Evolutionary conservation across 2,329 filamentous ascomycete species (phyloP).

Genomic region (Ascochyta clinopodiicola): DNA sequence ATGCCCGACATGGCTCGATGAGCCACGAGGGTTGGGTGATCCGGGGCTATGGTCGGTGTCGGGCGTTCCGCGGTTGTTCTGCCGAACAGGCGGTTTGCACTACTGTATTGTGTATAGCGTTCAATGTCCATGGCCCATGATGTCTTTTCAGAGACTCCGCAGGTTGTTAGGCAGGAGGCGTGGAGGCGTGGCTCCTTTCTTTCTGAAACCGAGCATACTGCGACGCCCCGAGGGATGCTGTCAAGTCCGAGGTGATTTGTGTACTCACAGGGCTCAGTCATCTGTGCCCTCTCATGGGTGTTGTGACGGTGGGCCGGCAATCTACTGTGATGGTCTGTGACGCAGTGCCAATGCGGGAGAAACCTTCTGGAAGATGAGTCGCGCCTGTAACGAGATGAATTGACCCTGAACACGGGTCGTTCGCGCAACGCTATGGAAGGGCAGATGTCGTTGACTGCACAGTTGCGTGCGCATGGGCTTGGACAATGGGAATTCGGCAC

Average conservation of each 20-base stretch:
- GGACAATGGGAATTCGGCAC: slow-evolving; percentile 2
- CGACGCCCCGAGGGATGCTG: slow-evolving; percentile 1
- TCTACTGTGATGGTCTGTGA: slow-evolving; percentile 39
- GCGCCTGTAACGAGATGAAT: slow-evolving; percentile 21
- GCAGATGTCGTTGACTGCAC: not conserved
- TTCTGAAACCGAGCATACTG: slow-evolving; percentile 4
- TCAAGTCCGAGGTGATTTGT: slow-evolving; percentile 13
- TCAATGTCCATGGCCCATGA: not conserved
- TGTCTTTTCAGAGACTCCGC: not conserved
- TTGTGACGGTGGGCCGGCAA: slow-evolving; percentile 36
- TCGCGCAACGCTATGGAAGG: slow-evolving; percentile 17
- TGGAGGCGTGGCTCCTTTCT: slow-evolving; percentile 2
- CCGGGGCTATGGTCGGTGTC: slow-evolving; percentile 5
- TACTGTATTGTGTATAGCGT: not conserved
- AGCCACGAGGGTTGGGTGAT: slow-evolving; percentile 9
- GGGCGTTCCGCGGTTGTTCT: slow-evolving; percentile 5
- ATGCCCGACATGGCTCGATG: slow-evolving; percentile 22
- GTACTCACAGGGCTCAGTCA: slow-evolving; percentile 6
- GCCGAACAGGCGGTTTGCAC: not conserved
- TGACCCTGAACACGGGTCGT: slow-evolving; percentile 20
- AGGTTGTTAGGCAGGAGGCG: not conserved
- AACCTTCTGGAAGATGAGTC: slow-evolving; percentile 42
- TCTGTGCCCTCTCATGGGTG: slow-evolving; percentile 18
- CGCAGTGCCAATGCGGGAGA: slow-evolving; percentile 34
- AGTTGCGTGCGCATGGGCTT: slow-evolving; percentile 12